Evolutionary conservation across 2,329 filamentous ascomycete species (phyloP).

Genomic region (Lasiodiplodia sp.): DNA sequence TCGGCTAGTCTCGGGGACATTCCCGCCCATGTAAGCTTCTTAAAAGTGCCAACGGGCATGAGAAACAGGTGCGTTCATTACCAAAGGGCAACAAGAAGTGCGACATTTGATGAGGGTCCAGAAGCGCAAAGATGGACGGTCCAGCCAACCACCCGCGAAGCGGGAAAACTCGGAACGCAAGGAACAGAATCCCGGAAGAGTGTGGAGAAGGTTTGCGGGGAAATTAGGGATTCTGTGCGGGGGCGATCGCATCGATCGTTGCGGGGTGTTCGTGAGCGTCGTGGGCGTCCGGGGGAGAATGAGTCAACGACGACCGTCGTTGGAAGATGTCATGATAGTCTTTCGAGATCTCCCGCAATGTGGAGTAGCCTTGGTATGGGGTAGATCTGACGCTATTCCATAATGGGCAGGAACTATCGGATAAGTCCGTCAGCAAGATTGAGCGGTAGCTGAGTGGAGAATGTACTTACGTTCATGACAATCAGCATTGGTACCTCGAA

Average conservation of each 20-base stretch:
- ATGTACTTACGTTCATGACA: constrained; percentile 89
- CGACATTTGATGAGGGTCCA: neutral
- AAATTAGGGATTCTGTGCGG: constrained; percentile 20
- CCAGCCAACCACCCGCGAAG: constrained; percentile 16
- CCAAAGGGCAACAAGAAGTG: constrained; percentile 11
- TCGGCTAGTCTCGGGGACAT: constrained; percentile 8
- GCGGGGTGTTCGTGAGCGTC: constrained; percentile 17
- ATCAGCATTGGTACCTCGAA: constrained; percentile 99
- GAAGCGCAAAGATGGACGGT: constrained; percentile 14
- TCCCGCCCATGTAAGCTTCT: neutral
- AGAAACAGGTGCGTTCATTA: neutral
- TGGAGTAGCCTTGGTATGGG: constrained; percentile 16
- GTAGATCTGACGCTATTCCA: constrained; percentile 13
- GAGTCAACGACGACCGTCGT: constrained; percentile 6
- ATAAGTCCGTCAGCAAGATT: constrained; percentile 10
- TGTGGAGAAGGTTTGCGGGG: constrained; percentile 22
- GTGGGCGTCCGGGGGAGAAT: constrained; percentile 19
- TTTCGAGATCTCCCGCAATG: constrained; percentile 22
- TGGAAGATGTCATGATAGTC: neutral
- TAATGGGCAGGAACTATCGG: constrained; percentile 27
- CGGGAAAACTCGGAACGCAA: constrained; percentile 20
- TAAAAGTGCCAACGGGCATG: constrained; percentile 3
- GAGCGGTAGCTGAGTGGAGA: neutral
- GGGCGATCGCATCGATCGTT: constrained; percentile 9
- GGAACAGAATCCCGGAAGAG: constrained; percentile 11